Evolutionary conservation across 805 yeast genomes (phyloP), one percentile per base, ranked within the genome.

Genomic region (Candida rishiriensis): DNA sequence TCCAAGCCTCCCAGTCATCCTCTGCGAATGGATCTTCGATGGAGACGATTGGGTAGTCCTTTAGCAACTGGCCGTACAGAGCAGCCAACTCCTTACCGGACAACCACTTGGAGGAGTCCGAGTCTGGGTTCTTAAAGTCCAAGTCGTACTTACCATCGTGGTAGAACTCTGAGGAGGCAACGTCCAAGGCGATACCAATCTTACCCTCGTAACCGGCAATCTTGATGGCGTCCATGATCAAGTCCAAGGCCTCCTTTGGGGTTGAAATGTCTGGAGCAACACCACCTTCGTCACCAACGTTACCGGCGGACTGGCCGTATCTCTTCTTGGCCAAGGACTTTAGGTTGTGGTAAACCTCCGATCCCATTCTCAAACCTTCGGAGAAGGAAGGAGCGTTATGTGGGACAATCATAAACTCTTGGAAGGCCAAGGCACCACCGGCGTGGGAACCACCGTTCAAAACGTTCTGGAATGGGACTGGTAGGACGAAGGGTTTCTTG

Each of bases 201-300:
- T 81, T 73, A 71, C 97, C 98, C 55, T 82, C 84, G 85, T 91
- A 90, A 68, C 99, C 99, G 60, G 99, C 97, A 60, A 75, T 71
- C 69, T 82, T 87, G 70, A 93, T 91, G 66, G 99, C 88, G 57
- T 72, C 84, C 60, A 81, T 78, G 71, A 91, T 88, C 71, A 91
- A 83, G 78, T 93, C 97, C 58, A 91, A 78, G 62, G 98, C 99
- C 82, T 91, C 98, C 73, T 81, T 87, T 68, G 99, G 91, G 61
- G 97, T 81, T 58, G 85, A 79, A 59, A 93, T 83, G 73, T 89
- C 88, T 73, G 99, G 99, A 64, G 99, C 99, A 78, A 91, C 97
- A 83, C 99, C 99, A 85, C 99, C 99, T 81, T 91, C 99, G 75
- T 91, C 99, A 83, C 99, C 99, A 69, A 91, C 99, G 78, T 91